Evolutionary conservation across 768 basidiomycete species (phyloP).

Genomic region (Punctularia strigosozonata): DNA sequence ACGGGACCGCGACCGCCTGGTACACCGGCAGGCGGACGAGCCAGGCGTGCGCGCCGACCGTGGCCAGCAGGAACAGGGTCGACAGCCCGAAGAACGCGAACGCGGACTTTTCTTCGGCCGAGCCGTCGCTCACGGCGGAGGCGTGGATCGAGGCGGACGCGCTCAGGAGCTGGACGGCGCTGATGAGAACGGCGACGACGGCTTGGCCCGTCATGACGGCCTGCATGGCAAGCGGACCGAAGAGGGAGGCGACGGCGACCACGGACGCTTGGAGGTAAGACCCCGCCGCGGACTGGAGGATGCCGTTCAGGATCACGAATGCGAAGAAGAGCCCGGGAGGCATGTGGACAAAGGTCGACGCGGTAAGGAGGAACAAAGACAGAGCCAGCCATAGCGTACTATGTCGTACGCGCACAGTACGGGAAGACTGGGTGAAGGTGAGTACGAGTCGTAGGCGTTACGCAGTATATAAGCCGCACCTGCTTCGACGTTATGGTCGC

Average conservation of each 20-base stretch:
- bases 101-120: constrained; percentile 56
- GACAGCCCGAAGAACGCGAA: constrained; percentile 66
- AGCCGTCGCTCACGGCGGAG: constrained; percentile 2
- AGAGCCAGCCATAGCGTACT: constrained; percentile 39
- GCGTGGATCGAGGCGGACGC: constrained; percentile 41
- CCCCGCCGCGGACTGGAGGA: constrained; percentile 46
- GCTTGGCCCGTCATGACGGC: constrained; percentile 77
- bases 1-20: constrained; percentile 33
- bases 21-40: constrained; percentile 51
- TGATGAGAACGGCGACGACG: constrained; percentile 73
- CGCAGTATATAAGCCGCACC: constrained; percentile 21
- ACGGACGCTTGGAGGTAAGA: constrained; percentile 71
- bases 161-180: constrained; percentile 62
- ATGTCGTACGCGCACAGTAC: constrained; percentile 42
- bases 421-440: constrained; percentile 33
- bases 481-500: constrained; percentile 59
- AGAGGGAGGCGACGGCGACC: constrained; percentile 71
- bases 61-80: constrained; percentile 47
- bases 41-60: constrained; percentile 42
- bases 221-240: constrained; percentile 65
- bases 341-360: constrained; percentile 52
- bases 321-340: constrained; percentile 47
- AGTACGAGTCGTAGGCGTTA: constrained; percentile 1
- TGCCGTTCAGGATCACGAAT: constrained; percentile 52
- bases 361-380: constrained; percentile 45